A percentile compares a stretch with the other conserved stretches of the same genome.
These are phyloP conservation scores for Cerrena zonata DNA, from an alignment of 1,284 basidiomycete species.

Conservation along the genomic window DNA sequence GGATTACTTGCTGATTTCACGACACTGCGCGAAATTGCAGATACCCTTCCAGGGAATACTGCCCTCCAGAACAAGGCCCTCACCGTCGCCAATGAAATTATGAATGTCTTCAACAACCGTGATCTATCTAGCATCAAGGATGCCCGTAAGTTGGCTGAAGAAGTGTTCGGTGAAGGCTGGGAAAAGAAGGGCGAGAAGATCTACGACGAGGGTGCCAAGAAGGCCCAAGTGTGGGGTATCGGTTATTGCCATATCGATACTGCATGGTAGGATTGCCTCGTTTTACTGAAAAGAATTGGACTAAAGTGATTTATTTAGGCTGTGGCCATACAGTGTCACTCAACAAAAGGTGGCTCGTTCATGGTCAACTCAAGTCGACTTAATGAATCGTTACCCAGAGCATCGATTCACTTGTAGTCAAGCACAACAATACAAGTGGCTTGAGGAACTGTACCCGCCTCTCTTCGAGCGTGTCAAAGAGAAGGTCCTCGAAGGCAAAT, in stretches of 20 bases:
- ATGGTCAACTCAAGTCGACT: slow-evolving; percentile 89
- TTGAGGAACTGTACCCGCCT: slow-evolving; percentile 43
- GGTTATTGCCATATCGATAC: slow-evolving; percentile 77
- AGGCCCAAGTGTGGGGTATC: slow-evolving; percentile 64
- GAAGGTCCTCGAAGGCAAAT: slow-evolving; percentile 74
- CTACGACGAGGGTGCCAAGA: slow-evolving; percentile 57
- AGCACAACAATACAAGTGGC: slow-evolving; percentile 96
- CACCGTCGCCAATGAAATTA: slow-evolving; percentile 83
- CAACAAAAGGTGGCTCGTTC: slow-evolving; percentile 95
- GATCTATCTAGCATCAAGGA: slow-evolving; percentile 55
- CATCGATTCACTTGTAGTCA: slow-evolving; percentile 90
- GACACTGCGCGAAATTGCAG: slow-evolving; percentile 70
- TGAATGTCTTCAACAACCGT: slow-evolving; percentile 74
- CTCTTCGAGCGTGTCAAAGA: no score
- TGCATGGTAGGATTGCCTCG: slow-evolving; percentile 64
- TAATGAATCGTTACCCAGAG: slow-evolving; percentile 95
- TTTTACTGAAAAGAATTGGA: neutral
- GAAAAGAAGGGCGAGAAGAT: slow-evolving; percentile 61
- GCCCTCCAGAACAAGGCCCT: slow-evolving; percentile 80
- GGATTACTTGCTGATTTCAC: slow-evolving; percentile 81
- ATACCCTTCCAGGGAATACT: slow-evolving; percentile 76
- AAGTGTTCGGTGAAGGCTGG: slow-evolving; percentile 83
- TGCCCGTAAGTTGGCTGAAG: slow-evolving; percentile 73
- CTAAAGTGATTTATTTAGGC: slow-evolving; percentile 35
- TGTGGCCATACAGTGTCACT: slow-evolving; percentile 89